Conservation (phyloP, 805 yeast species). For the Yarrowia alimentaria region DNA sequence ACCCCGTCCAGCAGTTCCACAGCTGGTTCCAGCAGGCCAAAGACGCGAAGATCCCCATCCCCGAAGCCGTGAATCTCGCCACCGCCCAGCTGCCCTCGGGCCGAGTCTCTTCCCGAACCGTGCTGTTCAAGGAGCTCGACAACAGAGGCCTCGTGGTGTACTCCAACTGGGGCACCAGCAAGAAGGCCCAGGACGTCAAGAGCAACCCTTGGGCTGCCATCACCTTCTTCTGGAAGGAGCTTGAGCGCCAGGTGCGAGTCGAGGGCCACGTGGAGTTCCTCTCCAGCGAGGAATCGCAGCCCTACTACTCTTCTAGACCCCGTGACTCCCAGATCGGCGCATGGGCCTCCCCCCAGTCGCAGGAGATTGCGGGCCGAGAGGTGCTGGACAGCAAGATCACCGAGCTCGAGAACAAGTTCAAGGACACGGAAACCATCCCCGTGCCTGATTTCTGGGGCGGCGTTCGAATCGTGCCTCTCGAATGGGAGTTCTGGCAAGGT, state of each 20-base stretch:
- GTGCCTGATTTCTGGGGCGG: slow-evolving; percentile 98
- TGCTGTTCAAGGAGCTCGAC: slow-evolving; percentile 87
- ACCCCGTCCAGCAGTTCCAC: slow-evolving; percentile 77
- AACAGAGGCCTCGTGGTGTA: slow-evolving; percentile 78
- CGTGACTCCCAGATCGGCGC: slow-evolving; percentile 94
- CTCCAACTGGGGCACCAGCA: slow-evolving; percentile 88
- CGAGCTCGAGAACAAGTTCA: slow-evolving; percentile 55
- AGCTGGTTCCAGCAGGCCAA: slow-evolving; percentile 82
- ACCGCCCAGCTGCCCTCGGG: slow-evolving; percentile 89
- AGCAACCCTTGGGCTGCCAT: slow-evolving; percentile 79
- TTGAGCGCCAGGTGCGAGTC: slow-evolving; percentile 89
- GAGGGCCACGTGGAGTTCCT: slow-evolving; percentile 82
- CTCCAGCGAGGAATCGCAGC: slow-evolving; percentile 65
- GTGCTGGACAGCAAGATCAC: slow-evolving; percentile 58
- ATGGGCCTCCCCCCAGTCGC: slow-evolving; percentile 91
- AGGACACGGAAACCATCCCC: slow-evolving; percentile 58
- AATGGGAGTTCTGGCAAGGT: slow-evolving; percentile 98
- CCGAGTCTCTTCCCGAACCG: slow-evolving; percentile 79
- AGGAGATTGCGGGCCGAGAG: slow-evolving; percentile 54
- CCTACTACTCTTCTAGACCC: slow-evolving; percentile 85
- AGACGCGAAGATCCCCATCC: slow-evolving; percentile 55
- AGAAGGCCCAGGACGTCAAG: slow-evolving; percentile 68
- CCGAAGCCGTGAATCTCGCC: slow-evolving; percentile 84
- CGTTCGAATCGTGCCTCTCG: slow-evolving; percentile 77
- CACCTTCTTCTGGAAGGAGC: slow-evolving; percentile 86